These are phyloP conservation scores for Hawksworthiomyces lignivorus DNA, from an alignment of 2,329 filamentous ascomycete genomes.

Conservation along the genomic window DNA sequence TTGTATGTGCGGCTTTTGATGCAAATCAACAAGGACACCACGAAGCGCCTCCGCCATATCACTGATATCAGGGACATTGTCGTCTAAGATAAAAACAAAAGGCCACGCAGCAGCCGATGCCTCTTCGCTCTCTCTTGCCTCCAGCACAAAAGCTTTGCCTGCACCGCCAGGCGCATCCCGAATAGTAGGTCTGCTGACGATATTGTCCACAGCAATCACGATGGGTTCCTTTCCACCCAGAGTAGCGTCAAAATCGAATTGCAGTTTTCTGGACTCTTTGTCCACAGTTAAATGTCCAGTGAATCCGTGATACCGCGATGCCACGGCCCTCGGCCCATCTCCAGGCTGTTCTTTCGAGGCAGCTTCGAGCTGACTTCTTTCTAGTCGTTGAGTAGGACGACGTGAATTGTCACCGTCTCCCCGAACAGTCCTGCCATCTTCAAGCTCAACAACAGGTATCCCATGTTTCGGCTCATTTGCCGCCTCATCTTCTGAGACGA, in stretches of 20 bases:
- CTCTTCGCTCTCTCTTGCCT: conserved; percentile 8
- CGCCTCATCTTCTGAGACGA: too few species aligned
- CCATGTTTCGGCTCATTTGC: too few species aligned
- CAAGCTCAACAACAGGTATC: too few species aligned
- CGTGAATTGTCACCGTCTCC: too few species aligned
- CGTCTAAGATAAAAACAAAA: conserved; percentile 18
- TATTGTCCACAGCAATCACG: conserved; percentile 15
- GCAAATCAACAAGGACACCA: conserved; percentile 5
- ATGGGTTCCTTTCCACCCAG: conserved; percentile 16
- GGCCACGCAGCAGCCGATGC: conserved; percentile 8
- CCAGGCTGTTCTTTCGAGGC: too few species aligned
- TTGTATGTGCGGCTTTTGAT: not conserved
- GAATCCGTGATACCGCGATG: conserved; percentile 13
- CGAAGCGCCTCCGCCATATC: conserved; percentile 12
- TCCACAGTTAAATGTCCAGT: conserved; percentile 17
- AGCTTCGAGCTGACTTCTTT: too few species aligned
- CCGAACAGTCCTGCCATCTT: too few species aligned
- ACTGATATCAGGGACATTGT: conserved; percentile 5
- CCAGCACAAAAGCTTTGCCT: conserved; percentile 19
- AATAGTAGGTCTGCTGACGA: conserved; percentile 15
- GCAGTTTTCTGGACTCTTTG: conserved; percentile 7
- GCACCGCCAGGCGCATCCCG: conserved; percentile 16
- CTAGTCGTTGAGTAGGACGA: too few species aligned
- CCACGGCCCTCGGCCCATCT: too few species aligned
- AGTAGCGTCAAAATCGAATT: conserved; percentile 14